Conservation (phyloP, 2,329 filamentous ascomycete species). For the Pestalotiopsis sp. region DNA sequence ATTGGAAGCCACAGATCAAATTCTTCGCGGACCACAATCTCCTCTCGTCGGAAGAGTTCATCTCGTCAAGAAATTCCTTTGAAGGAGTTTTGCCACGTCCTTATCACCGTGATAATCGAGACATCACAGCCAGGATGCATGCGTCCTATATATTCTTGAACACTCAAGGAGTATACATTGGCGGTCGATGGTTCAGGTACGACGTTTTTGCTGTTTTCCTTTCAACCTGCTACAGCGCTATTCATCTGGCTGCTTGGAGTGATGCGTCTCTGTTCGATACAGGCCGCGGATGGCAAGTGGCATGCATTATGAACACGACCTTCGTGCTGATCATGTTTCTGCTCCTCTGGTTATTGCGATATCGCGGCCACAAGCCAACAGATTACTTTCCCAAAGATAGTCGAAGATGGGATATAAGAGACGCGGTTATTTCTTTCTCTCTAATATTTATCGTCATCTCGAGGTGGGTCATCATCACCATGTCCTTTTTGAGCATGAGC, state of each 20-base stretch:
- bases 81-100: too few species aligned
- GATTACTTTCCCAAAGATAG: background rate
- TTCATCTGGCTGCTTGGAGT: background rate
- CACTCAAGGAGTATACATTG: background rate
- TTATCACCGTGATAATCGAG: too few species aligned
- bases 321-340: background rate
- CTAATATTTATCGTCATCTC: background rate
- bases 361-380: background rate
- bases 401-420: background rate
- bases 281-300: background rate
- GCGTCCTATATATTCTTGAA: background rate
- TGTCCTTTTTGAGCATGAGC: background rate
- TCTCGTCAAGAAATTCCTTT: too few species aligned
- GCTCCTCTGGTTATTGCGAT: background rate
- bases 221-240: background rate
- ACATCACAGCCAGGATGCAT: too few species aligned
- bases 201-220: background rate
- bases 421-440: background rate
- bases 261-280: background rate
- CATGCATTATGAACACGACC: background rate
- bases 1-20: too few species aligned
- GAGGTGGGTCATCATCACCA: background rate
- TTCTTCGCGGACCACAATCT: too few species aligned
- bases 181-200: background rate
- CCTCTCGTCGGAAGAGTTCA: too few species aligned